A percentile compares a stretch with the other conserved stretches of the same genome.
Evolutionary conservation across 345 rosid species (phyloP).

Genomic region (Combretum micranthum): DNA sequence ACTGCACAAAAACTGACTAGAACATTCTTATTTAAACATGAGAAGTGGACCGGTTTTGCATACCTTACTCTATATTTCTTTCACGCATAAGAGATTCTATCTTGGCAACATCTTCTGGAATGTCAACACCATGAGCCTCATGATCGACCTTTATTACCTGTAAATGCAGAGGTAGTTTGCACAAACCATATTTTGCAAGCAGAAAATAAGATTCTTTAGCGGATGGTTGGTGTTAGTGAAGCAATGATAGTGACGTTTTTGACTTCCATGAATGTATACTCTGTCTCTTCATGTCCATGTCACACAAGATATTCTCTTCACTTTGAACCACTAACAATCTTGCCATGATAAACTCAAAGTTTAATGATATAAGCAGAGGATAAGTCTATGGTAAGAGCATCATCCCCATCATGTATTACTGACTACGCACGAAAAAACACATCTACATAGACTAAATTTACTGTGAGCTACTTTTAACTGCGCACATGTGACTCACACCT

Average conservation of each 20-base stretch:
- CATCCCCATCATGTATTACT: too few species aligned
- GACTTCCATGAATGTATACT: too few species aligned
- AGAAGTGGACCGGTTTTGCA: neutral
- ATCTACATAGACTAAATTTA: too few species aligned
- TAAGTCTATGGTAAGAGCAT: too few species aligned
- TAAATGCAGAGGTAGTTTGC: neutral
- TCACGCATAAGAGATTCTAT: constrained; percentile 76
- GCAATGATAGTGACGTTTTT: too few species aligned
- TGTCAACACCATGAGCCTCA: constrained; percentile 88
- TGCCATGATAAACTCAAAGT: too few species aligned
- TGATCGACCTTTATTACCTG: constrained; percentile 93
- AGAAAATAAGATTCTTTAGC: neutral
- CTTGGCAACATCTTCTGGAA: constrained; percentile 75
- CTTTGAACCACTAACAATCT: too few species aligned
- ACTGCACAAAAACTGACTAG: neutral
- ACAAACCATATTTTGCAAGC: neutral
- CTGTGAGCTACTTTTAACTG: neutral
- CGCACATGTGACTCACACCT: neutral
- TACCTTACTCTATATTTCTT: constrained; percentile 42
- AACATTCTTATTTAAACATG: too few species aligned
- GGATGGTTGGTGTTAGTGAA: neutral
- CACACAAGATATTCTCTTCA: too few species aligned
- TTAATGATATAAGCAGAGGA: too few species aligned
- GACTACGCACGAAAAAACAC: too few species aligned
- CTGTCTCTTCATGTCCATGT: too few species aligned